Base-by-base conservation (phyloP, 2,329 filamentous ascomycete genomes). In the Aureobasidium namibiae region DNA sequence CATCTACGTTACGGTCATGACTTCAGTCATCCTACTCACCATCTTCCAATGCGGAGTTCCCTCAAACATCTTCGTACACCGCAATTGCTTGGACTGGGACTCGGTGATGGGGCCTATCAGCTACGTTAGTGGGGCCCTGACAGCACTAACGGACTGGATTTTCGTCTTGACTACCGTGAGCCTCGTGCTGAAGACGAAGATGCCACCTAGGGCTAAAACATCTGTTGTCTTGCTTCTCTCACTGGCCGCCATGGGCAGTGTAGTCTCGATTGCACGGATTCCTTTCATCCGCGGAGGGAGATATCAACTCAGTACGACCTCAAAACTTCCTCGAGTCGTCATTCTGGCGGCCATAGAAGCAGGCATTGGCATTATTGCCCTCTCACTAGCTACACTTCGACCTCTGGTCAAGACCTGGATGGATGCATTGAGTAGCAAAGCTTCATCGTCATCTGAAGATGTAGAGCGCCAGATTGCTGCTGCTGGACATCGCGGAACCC, bases 181-280 rank as follows among this genome's bases (percentile, higher is more conserved):
- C 42, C 62, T 77, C 23, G 65, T 78, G 44, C 70, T 69, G 63
- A 71, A 72, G 18, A 67, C 74, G 9, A 70, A 74, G 48, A 73
- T 78, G 67, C 73, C 73, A 29, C 62, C 62, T n/a, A 68, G 68
- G 11, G 72, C 74, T 38, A 78, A 77, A 61, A 48, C 73, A n/a
- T 75, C 74, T 1, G 73, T 77, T 0, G 66, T 69, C 18, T 60
- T 73, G 5, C 67, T 78, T 46, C 67, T 78, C 36, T 67, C 69
- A 1, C 66, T 78, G 11, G 76, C 72, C 18, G 63, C 61, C 29
- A 54, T 63, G 24, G 67, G 64, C 13, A 67, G 65, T 42, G 61
- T 66, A 6, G 62, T 67, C 39, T 66, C 66, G 16, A 48, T 69
- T 36, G 62, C 67, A 4, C 64, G 67, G 14, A 64, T 69, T n/a